Evolutionary conservation across 1,284 basidiomycete species (phyloP), one percentile per base, ranked within the genome.

Genomic region (Ganoderma meredithae): DNA sequence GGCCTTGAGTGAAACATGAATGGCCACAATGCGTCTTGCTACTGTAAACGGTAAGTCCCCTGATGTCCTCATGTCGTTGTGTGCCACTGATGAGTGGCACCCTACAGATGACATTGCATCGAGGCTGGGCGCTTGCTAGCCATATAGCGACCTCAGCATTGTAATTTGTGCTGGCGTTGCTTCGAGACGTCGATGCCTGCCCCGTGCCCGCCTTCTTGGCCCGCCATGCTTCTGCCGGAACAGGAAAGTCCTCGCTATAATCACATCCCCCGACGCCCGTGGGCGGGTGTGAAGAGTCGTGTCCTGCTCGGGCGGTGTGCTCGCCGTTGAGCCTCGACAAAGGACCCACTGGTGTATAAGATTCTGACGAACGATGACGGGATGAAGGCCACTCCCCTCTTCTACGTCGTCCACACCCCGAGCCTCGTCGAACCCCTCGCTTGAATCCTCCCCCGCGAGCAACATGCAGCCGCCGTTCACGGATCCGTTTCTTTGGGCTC

Each of bases 51-150:
- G 52, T 55, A 33, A 55, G 27, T 33, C 52, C 8, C 25, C 31
- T 55, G 52, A 55, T 27, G 17, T 55, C 27, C 27, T 55, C 27
- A 13, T 55, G 27, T 31, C 31, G 10, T 33, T 31, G 52, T 31
- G 27, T 55, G 52, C 52, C 52, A 55, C 52, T 55, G 52, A 53
- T 53, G 49, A 55, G 52, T 55, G 27, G 25, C 27, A 55, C 13
- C 6, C 27, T 19, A 33, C 52, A 33, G 52, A 19, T 9, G 33
- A 17, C 15, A 19, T 8, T 55, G 27, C 27, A 17, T 31, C 27
- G 52, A 31, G 52, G 52, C 15, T n/a, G 6, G 36, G 36, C 36
- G 36, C 44, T 47, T 10, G 44, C 8, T 19, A n/a, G 12, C 13
- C 36, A 36, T 36, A 8, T 0, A 13, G 17, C 41, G 13, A 15